Conservation (phyloP, 106 monocot species). For the Dioscorea dumetorum region DNA sequence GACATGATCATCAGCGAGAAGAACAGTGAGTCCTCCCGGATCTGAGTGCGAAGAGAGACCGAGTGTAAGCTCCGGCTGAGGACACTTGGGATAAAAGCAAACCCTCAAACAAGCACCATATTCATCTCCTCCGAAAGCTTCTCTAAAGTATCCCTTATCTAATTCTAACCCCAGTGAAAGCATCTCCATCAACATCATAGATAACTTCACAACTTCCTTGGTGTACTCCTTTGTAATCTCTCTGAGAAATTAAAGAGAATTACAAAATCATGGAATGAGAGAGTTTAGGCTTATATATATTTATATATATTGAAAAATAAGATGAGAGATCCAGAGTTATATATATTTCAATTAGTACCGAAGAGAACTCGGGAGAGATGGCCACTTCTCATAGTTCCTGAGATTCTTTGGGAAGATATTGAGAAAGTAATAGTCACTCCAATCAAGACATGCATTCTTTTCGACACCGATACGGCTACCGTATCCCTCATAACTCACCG, state of each 20-base stretch:
- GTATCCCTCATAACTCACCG: conserved; percentile 30
- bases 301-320: neutral
- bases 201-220: conserved; percentile 9
- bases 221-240: conserved; percentile 18
- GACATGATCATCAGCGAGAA: conserved; percentile 18
- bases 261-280: neutral
- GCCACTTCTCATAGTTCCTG: conserved; percentile 24
- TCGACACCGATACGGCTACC: conserved; percentile 32
- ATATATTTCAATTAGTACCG: conserved; percentile 3
- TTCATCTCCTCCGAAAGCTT: conserved; percentile 12
- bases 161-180: conserved; percentile 14
- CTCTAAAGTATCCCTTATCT: conserved; percentile 3
- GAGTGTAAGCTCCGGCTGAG: conserved; percentile 22
- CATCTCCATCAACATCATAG: conserved; percentile 4
- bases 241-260: neutral
- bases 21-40: conserved; percentile 25
- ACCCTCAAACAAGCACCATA: conserved; percentile 14
- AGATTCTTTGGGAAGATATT: conserved; percentile 10
- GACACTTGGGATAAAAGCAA: conserved; percentile 27
- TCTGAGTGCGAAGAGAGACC: conserved; percentile 25
- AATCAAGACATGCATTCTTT: conserved; percentile 27
- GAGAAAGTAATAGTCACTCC: conserved; percentile 44
- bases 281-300: neutral
- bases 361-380: conserved; percentile 9
- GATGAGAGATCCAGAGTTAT: neutral